A percentile compares a stretch with the other conserved stretches of the same genome.
Evolutionary conservation across 73 alveolate species (phyloP).

Genomic region (Paraurostyla sp.): DNA sequence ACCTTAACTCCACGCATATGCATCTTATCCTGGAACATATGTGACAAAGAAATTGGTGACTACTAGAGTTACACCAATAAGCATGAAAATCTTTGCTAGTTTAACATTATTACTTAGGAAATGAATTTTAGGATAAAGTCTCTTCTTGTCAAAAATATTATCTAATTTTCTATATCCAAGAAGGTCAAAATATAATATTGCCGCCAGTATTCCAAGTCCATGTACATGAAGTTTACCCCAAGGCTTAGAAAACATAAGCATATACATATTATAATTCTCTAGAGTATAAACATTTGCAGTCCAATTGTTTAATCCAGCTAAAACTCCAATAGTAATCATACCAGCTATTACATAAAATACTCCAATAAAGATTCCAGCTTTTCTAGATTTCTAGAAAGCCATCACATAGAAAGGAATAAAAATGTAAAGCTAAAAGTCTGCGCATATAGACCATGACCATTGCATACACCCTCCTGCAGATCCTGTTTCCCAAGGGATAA

Average conservation of each 20-base stretch:
- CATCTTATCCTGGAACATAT: neutral
- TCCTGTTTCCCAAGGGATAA: conserved; percentile 47
- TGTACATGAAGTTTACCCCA: conserved; percentile 36
- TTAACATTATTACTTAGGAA: conserved; percentile 15
- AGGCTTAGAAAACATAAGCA: conserved; percentile 8
- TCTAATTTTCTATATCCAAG: conserved; percentile 9
- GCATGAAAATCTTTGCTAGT: neutral
- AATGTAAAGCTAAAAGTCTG: conserved; percentile 40
- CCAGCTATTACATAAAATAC: neutral
- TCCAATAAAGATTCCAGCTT: conserved; percentile 23
- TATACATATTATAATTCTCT: conserved; percentile 42
- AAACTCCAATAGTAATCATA: neutral
- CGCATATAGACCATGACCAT: conserved; percentile 47
- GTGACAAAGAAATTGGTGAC: conserved; percentile 41
- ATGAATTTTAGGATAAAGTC: conserved; percentile 25
- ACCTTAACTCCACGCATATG: conserved; percentile 17
- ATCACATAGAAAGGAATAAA: conserved; percentile 35
- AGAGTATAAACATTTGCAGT: conserved; percentile 46
- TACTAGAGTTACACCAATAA: conserved; percentile 16
- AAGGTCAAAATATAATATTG: conserved; percentile 40
- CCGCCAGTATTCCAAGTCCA: conserved; percentile 33
- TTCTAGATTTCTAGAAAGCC: neutral
- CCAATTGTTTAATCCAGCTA: neutral
- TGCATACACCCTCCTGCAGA: conserved; percentile 51
- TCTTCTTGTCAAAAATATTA: neutral